These are phyloP conservation scores for Panicum miliaceum DNA, from an alignment of 176 grass and related monocot genomes.

Conservation along the genomic window DNA sequence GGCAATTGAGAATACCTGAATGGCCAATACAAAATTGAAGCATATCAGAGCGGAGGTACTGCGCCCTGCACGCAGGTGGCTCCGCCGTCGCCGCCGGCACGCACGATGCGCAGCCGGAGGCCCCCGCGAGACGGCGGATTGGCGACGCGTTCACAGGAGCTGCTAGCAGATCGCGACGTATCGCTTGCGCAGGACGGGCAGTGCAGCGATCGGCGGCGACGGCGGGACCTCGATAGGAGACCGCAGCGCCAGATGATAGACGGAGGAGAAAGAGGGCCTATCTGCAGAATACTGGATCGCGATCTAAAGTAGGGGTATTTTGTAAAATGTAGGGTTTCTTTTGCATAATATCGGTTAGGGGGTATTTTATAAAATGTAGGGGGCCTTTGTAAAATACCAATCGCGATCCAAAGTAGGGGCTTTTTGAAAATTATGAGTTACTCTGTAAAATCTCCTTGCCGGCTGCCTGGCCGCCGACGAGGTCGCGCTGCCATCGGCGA, in stretches of 20 bases:
- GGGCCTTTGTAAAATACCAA: not conserved
- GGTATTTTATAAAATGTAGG: not conserved
- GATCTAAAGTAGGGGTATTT: too few relatives aligned
- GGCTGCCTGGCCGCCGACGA: not conserved
- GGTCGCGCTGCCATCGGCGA: not conserved
- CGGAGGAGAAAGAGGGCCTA: not conserved
- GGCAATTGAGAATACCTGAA: not conserved
- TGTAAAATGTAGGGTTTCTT: too few relatives aligned
- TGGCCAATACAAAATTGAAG: not conserved
- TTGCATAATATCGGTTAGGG: too few relatives aligned
- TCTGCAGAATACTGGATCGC: not conserved
- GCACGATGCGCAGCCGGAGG: not conserved
- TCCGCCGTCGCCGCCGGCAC: too few relatives aligned
- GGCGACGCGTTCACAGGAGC: too few relatives aligned
- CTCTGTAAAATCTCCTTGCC: not conserved
- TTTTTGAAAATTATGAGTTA: not conserved
- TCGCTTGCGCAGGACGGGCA: too few relatives aligned
- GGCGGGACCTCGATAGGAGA: not conserved
- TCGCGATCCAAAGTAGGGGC: not conserved
- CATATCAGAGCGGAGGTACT: not conserved
- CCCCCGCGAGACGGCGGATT: too few relatives aligned
- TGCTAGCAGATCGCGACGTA: too few relatives aligned
- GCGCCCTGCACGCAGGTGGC: too few relatives aligned
- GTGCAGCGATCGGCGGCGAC: not conserved
- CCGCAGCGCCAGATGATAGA: not conserved